Evolutionary conservation across 306 rosid genomes (phyloP).

Genomic region (Lupinus albus): DNA sequence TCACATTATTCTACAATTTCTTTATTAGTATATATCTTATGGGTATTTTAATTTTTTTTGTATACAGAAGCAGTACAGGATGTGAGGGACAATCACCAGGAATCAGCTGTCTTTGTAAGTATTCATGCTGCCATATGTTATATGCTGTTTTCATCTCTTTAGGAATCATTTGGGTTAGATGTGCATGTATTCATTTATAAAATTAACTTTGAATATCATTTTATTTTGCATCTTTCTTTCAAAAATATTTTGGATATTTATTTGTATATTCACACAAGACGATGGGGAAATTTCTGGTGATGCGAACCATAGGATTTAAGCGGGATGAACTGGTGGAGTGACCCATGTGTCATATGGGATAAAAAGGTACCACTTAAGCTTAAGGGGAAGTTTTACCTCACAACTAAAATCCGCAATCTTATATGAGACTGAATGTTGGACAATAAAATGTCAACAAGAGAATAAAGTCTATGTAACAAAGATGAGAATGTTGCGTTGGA

Average conservation of each 20-base stretch:
- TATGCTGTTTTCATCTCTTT: not conserved
- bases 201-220: not conserved
- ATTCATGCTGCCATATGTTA: conserved; percentile 32
- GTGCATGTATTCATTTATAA: not conserved
- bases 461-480: too few species aligned
- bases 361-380: too few species aligned
- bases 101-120: conserved; percentile 58
- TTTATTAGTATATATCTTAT: conserved; percentile 1
- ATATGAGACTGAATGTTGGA: too few species aligned
- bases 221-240: not conserved
- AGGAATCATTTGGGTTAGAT: not conserved
- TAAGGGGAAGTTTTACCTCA: too few species aligned
- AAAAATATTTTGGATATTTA: not conserved
- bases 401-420: too few species aligned
- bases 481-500: too few species aligned
- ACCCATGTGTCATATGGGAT: too few species aligned
- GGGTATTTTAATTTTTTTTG: conserved; percentile 3
- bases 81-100: conserved; percentile 43
- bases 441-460: too few species aligned
- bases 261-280: conserved; percentile 2
- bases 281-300: too few species aligned
- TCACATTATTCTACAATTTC: not conserved
- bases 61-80: conserved; percentile 54
- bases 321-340: too few species aligned
- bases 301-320: too few species aligned